A percentile compares a stretch with the other conserved stretches of the same genome.
Evolutionary conservation across 768 basidiomycete genomes (phyloP).

Genomic region (Pholiota microspora): DNA sequence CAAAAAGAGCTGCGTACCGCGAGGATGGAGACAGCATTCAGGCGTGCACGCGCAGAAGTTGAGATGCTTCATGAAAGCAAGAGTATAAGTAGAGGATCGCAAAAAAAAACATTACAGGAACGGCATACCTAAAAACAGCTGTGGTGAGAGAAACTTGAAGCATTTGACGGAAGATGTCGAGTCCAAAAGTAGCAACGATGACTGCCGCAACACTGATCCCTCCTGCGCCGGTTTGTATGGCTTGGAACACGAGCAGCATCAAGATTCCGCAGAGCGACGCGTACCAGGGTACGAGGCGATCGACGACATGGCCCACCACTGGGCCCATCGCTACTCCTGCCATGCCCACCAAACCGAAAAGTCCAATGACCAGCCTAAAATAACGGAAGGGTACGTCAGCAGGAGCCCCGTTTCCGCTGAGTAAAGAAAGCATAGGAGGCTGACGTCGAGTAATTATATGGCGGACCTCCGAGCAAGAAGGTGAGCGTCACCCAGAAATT

Average conservation of each 20-base stretch:
- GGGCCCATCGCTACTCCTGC: conserved; percentile 71
- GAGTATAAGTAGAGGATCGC: neutral
- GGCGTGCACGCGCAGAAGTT: conserved; percentile 54
- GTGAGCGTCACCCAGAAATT: conserved; percentile 77
- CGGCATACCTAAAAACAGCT: conserved; percentile 54
- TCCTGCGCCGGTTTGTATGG: conserved; percentile 67
- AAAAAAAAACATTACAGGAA: conserved; percentile 1
- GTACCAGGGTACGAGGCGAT: conserved; percentile 75
- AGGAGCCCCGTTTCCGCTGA: neutral
- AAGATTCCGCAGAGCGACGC: conserved; percentile 59
- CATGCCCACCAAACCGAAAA: conserved; percentile 75
- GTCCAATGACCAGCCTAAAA: conserved; percentile 53
- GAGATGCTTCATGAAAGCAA: conserved; percentile 31
- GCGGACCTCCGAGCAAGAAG: conserved; percentile 74
- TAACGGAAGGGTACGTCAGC: neutral
- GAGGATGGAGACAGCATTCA: conserved; percentile 77
- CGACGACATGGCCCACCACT: conserved; percentile 64
- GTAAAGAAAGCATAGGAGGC: conserved; percentile 18
- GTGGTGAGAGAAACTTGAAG: conserved; percentile 67
- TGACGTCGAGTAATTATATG: conserved; percentile 75
- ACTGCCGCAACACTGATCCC: conserved; percentile 71
- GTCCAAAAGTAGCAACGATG: conserved; percentile 63
- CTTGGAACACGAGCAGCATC: conserved; percentile 48
- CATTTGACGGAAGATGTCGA: conserved; percentile 76
- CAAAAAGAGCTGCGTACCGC: conserved; percentile 40